These are phyloP conservation scores for Euryodendron excelsum DNA, from an alignment of 148 eudicot genomes.

Conservation along the genomic window DNA sequence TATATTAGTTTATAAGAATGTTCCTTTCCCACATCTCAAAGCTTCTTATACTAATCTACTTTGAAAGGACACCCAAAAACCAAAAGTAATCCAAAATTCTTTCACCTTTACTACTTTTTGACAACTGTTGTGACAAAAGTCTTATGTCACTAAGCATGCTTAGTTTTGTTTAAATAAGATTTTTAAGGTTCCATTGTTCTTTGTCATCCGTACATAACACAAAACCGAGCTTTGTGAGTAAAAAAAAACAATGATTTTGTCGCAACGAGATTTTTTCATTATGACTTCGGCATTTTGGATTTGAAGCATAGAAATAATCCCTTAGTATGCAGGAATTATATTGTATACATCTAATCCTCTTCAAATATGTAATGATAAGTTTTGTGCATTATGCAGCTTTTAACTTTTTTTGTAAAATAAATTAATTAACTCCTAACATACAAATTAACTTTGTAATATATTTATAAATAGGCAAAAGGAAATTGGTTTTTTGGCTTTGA, in stretches of 20 bases:
- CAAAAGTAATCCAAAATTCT: not conserved
- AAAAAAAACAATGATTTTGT: not conserved
- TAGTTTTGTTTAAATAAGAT: not conserved
- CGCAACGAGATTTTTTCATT: no score
- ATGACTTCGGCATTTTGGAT: no score
- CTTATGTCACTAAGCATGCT: conserved; percentile 3
- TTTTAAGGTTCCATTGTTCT: not conserved
- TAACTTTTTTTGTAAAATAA: no score
- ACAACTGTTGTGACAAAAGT: not conserved
- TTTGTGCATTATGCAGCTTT: no score
- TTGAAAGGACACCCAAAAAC: conserved; percentile 3
- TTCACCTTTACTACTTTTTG: not conserved
- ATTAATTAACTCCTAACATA: not conserved
- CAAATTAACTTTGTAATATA: no score
- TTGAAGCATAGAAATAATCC: no score
- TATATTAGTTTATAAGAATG: not conserved
- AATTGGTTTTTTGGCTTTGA: no score
- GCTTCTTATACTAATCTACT: conserved; percentile 19
- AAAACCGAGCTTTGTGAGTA: not conserved
- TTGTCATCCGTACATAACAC: not conserved
- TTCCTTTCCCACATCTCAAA: conserved; percentile 4
- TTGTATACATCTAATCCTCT: no score
- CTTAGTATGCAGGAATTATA: no score
- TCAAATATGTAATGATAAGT: no score
- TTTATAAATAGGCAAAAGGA: no score